These are phyloP conservation scores for Suhomyces bolitotheri DNA, from an alignment of 1,139 yeast species.

Conservation along the genomic window DNA sequence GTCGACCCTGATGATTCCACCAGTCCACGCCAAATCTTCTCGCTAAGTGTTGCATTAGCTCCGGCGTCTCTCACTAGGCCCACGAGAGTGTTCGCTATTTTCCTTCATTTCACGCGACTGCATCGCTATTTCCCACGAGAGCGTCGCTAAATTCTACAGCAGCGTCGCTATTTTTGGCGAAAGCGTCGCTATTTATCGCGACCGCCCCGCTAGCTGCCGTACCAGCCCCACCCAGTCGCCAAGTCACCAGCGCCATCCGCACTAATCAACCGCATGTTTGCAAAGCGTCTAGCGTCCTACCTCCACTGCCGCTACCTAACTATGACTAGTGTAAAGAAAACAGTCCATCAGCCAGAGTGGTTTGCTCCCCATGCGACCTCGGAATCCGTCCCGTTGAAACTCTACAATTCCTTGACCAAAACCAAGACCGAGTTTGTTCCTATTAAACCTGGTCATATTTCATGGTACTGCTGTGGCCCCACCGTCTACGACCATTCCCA, in stretches of 20 bases:
- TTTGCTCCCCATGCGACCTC: slow-evolving; percentile 12
- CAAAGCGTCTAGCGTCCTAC: background rate
- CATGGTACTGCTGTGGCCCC: slow-evolving; percentile 99
- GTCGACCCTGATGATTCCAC: too few relatives aligned
- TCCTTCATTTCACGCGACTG: too few relatives aligned
- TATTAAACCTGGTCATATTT: slow-evolving; percentile 56
- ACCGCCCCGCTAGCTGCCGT: background rate
- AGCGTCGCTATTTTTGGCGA: too few relatives aligned
- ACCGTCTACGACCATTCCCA: slow-evolving; percentile 97
- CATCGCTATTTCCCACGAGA: too few relatives aligned
- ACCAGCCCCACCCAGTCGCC: background rate
- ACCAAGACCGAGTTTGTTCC: slow-evolving; percentile 77
- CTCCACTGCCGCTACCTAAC: slow-evolving; percentile 4
- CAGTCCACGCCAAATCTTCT: too few relatives aligned
- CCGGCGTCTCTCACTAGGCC: too few relatives aligned
- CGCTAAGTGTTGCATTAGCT: too few relatives aligned
- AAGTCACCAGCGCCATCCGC: background rate
- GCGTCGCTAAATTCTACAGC: too few relatives aligned
- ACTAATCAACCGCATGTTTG: slow-evolving; percentile 3
- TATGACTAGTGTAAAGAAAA: slow-evolving; percentile 11
- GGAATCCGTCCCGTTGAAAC: slow-evolving; percentile 23
- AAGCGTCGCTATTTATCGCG: too few relatives aligned
- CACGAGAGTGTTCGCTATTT: too few relatives aligned
- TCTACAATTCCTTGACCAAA: slow-evolving; percentile 82
- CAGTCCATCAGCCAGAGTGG: slow-evolving; percentile 44